Conservation (phyloP, 306 rosid species). For the Myrica gale region DNA sequence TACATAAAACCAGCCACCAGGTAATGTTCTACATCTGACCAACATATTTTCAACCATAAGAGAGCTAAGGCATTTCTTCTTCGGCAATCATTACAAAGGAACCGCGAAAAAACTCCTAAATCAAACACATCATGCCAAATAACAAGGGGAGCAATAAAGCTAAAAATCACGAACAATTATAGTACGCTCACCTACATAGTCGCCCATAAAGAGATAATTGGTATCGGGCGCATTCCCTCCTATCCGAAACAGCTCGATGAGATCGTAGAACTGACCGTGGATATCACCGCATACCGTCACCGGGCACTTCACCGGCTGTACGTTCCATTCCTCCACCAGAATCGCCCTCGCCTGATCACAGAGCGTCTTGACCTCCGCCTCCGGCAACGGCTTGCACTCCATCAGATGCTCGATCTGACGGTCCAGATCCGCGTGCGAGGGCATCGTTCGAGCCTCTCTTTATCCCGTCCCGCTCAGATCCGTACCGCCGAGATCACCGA, state of each 20-base stretch:
- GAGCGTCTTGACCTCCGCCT: conserved; percentile 83
- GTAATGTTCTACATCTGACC: background rate
- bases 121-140: background rate
- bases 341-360: conserved; percentile 95
- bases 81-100: background rate
- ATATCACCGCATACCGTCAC: conserved; percentile 96
- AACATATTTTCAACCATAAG: background rate
- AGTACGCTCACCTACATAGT: conserved; percentile 76
- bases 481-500: conserved; percentile 21
- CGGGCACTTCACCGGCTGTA: conserved; percentile 97
- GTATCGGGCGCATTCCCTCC: conserved; percentile 95
- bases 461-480: conserved; percentile 44
- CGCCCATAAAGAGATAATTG: conserved; percentile 97
- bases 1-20: background rate
- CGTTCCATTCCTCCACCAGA: conserved; percentile 97
- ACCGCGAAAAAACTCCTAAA: background rate
- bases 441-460: conserved; percentile 53
- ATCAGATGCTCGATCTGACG: conserved; percentile 98
- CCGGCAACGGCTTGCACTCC: conserved; percentile 94
- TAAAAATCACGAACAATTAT: background rate
- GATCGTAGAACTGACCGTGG: conserved; percentile 98
- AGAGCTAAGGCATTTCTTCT: background rate
- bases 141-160: background rate
- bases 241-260: conserved; percentile 91
- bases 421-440: conserved; percentile 97